Conservation (phyloP, 2,329 filamentous ascomycete species). For the Aspergillus aculeatinus region DNA sequence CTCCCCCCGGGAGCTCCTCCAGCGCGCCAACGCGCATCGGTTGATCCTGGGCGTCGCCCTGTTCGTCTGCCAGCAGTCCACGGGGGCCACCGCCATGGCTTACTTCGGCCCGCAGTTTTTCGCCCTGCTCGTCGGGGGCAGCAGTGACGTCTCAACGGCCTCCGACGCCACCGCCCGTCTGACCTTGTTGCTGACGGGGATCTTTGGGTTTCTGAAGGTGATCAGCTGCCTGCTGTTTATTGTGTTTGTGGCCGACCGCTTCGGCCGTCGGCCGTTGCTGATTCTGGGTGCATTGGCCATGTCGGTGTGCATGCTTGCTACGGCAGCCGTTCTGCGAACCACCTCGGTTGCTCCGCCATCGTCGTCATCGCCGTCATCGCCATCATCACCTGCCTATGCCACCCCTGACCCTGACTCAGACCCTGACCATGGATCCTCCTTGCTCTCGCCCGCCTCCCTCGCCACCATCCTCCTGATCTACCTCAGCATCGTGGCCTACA, state of each 20-base stretch:
- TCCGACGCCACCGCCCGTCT: slow-evolving; percentile 40
- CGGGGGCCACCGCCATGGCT: slow-evolving; percentile 55
- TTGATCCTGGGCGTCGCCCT: slow-evolving; percentile 47
- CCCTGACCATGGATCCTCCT: slow-evolving; percentile 9
- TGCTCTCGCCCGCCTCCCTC: slow-evolving; percentile 50
- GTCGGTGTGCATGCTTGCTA: slow-evolving; percentile 49
- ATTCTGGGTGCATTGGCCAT: slow-evolving; percentile 48
- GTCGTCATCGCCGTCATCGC: no score
- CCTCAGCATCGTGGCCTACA: slow-evolving; percentile 51
- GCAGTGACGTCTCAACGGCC: not conserved
- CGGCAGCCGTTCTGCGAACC: slow-evolving; percentile 48
- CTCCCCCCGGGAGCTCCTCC: slow-evolving; percentile 46
- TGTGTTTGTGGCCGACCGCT: slow-evolving; percentile 53
- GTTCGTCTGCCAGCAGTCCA: slow-evolving; percentile 55
- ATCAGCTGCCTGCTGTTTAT: slow-evolving; percentile 52
- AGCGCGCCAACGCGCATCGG: slow-evolving; percentile 47
- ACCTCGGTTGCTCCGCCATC: slow-evolving; percentile 20
- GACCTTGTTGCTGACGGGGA: slow-evolving; percentile 51
- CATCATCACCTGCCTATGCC: no score
- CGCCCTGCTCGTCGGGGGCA: slow-evolving; percentile 47
- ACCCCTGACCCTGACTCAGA: no score
- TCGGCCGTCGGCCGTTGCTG: slow-evolving; percentile 54
- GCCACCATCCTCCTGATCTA: slow-evolving; percentile 57
- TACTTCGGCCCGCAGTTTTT: slow-evolving; percentile 59
- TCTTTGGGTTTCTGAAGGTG: slow-evolving; percentile 57